A percentile compares a stretch with the other conserved stretches of the same genome.
phyloP scores from a whole-genome alignment of 2,329 filamentous ascomycete genomes.

The Aspergillus pseudoterreus region DNA sequence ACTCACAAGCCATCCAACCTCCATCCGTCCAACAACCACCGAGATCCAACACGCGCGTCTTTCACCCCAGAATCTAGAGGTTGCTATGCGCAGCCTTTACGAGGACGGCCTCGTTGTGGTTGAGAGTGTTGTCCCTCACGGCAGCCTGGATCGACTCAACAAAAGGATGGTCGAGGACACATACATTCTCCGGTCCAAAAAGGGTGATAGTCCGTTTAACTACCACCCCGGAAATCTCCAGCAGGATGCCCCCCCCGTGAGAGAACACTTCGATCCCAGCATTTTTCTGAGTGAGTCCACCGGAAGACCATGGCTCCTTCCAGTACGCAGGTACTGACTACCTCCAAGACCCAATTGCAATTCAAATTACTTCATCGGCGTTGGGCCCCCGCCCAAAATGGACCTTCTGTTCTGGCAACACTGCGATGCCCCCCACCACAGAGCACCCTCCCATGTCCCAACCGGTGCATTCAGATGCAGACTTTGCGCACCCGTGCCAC shows the following conservation, averaged over 20 bases:
- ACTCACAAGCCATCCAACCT: constrained; percentile 20
- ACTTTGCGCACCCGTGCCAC: constrained; percentile 53
- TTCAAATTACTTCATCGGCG: constrained; percentile 39
- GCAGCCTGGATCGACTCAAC: constrained; percentile 54
- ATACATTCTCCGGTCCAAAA: constrained; percentile 46
- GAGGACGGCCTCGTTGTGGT: constrained; percentile 56
- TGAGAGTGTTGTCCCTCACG: constrained; percentile 50
- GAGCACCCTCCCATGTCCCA: constrained; percentile 29
- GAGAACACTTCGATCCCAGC: constrained; percentile 45
- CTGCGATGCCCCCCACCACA: constrained; percentile 46
- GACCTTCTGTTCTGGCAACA: constrained; percentile 56
- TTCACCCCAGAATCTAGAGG: constrained; percentile 51
- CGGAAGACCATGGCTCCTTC: background rate
- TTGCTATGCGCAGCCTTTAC: constrained; percentile 51
- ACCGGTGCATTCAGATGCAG: constrained; percentile 58
- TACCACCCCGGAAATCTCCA: constrained; percentile 59
- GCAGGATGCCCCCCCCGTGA: constrained; percentile 54
- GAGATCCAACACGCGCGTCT: constrained; percentile 43
- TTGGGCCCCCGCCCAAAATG: constrained; percentile 54
- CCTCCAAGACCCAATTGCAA: constrained; percentile 48
- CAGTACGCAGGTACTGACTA: background rate
- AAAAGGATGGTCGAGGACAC: constrained; percentile 59
- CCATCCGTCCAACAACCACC: constrained; percentile 37
- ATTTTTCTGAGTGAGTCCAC: constrained; percentile 53
- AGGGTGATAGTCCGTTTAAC: constrained; percentile 57